Percentiles rank a stretch among this genome's conserved stretches.
Evolutionary conservation across 225 moss, liverwort and hornwort genomes (phyloP).

Genomic region (Climacium dendroides): DNA sequence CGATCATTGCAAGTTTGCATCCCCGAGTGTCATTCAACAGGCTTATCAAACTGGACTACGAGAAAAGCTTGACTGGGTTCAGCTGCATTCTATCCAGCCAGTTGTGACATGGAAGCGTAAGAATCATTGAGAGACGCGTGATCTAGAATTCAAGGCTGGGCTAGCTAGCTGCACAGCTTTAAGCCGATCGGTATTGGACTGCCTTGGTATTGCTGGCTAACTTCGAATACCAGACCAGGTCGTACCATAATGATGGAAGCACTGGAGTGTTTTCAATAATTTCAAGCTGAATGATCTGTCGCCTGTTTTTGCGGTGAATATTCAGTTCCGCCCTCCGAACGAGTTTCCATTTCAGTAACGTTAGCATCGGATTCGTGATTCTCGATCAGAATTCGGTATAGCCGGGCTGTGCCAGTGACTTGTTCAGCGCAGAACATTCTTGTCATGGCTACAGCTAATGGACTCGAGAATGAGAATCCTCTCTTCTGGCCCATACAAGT

Average conservation of each 20-base stretch:
- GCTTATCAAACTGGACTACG: neutral
- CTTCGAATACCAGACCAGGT: no score
- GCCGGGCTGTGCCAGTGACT: neutral
- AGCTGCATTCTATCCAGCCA: neutral
- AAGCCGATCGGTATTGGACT: neutral
- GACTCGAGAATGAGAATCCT: conserved; percentile 18
- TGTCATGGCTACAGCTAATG: neutral
- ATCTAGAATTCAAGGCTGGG: neutral
- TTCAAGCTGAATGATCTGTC: neutral
- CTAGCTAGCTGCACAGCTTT: neutral
- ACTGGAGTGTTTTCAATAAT: neutral
- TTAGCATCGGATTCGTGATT: neutral
- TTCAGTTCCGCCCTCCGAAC: neutral
- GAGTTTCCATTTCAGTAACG: neutral
- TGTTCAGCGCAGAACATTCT: neutral
- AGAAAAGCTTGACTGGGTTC: neutral
- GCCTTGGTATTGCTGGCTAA: neutral
- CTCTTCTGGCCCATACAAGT: conserved; percentile 33
- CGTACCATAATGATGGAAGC: neutral
- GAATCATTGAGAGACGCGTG: neutral
- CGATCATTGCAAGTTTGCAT: neutral
- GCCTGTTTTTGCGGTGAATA: neutral
- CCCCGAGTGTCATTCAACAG: neutral
- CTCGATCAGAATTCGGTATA: neutral
- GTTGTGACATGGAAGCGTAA: neutral